Evolutionary conservation across 805 yeast genomes (phyloP).

Genomic region (Blastobotrys terrestris): DNA sequence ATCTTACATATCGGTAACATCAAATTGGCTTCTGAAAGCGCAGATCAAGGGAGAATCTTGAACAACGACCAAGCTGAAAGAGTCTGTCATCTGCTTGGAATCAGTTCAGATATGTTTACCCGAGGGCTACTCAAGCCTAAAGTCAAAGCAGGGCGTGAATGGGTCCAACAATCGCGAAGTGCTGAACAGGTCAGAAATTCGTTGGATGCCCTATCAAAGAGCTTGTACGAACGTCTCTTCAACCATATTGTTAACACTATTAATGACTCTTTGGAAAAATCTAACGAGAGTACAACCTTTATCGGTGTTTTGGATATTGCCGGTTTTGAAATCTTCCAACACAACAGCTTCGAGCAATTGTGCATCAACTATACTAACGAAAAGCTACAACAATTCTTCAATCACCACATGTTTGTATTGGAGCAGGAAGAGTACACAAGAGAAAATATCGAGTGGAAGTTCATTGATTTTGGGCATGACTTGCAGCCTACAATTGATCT

Average conservation of each 20-base stretch:
- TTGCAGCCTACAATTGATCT: constrained; percentile 90
- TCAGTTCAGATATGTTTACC: constrained; percentile 46
- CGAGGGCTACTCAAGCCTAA: constrained; percentile 67
- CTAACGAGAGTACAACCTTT: constrained; percentile 33
- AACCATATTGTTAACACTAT: constrained; percentile 69
- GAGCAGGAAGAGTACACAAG: constrained; percentile 96
- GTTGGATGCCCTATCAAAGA: constrained; percentile 81
- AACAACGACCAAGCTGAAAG: constrained; percentile 45
- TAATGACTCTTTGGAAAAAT: constrained; percentile 55
- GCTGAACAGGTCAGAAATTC: constrained; percentile 75
- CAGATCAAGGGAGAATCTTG: constrained; percentile 70
- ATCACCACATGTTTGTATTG: constrained; percentile 90
- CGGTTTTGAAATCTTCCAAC: constrained; percentile 95
- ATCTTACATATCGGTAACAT: constrained; percentile 84
- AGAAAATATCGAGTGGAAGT: constrained; percentile 91
- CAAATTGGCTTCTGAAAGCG: constrained; percentile 53
- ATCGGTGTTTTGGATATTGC: constrained; percentile 96
- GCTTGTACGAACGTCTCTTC: constrained; percentile 79
- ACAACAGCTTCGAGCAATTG: constrained; percentile 91
- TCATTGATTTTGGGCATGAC: constrained; percentile 91
- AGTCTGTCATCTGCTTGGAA: constrained; percentile 60
- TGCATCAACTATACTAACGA: constrained; percentile 93
- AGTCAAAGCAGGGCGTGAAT: constrained; percentile 87
- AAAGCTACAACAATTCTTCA: constrained; percentile 93
- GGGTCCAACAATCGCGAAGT: constrained; percentile 70